These are phyloP conservation scores for Leptomonas pyrrhocoris DNA, from an alignment of 208 protist genomes.

Conservation along the genomic window DNA sequence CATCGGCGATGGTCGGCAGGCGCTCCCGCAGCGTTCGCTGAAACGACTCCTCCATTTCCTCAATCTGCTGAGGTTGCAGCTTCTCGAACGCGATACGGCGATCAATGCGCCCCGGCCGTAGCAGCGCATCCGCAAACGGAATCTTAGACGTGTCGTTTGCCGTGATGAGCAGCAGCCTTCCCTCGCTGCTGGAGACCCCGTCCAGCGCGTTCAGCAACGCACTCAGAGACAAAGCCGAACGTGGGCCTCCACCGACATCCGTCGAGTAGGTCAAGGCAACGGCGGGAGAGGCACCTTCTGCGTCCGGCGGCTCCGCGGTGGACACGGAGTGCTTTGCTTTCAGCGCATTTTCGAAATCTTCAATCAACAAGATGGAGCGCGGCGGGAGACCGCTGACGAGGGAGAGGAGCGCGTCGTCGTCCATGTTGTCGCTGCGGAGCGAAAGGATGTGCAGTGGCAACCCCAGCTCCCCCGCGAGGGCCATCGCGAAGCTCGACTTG, in stretches of 20 bases:
- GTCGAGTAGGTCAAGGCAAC: constrained; percentile 19
- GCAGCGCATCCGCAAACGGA: constrained; percentile 84
- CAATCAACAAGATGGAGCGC: constrained; percentile 91
- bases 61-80: constrained; percentile 40
- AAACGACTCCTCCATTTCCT: constrained; percentile 52
- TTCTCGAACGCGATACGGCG: constrained; percentile 56
- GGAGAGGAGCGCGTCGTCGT: constrained; percentile 85
- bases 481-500: constrained; percentile 93
- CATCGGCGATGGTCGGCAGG: neutral
- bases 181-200: constrained; percentile 92
- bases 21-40: constrained; percentile 24
- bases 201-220: constrained; percentile 96
- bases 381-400: constrained; percentile 81
- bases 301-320: neutral
- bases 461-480: constrained; percentile 90
- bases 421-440: constrained; percentile 70
- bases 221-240: constrained; percentile 87
- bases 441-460: constrained; percentile 93
- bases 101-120: constrained; percentile 95
- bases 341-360: constrained; percentile 95
- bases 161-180: constrained; percentile 95
- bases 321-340: constrained; percentile 10
- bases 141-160: constrained; percentile 91
- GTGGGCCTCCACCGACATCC: constrained; percentile 31
- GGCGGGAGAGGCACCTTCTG: neutral